Evolutionary conservation across 441 rosid genomes (phyloP).

Genomic region (Omphalea diandra): DNA sequence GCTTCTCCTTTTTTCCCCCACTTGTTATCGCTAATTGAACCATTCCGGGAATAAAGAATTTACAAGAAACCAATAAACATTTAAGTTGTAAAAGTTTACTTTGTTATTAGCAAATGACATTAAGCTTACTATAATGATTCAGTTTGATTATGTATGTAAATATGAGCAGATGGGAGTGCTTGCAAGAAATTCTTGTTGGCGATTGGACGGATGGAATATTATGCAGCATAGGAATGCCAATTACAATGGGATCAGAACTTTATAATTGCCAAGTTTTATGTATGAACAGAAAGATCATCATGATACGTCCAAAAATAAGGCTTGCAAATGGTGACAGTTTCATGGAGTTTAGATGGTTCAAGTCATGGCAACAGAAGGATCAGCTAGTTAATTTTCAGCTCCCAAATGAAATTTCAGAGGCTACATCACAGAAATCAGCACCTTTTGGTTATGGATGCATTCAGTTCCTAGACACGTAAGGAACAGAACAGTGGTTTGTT

Average conservation of each 20-base stretch:
- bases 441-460: constrained; percentile 91
- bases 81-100: not conserved
- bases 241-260: constrained; percentile 82
- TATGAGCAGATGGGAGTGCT: constrained; percentile 81
- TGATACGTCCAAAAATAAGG: constrained; percentile 94
- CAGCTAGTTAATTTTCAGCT: constrained; percentile 77
- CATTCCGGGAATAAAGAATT: not conserved
- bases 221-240: constrained; percentile 97
- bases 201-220: constrained; percentile 84
- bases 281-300: constrained; percentile 68
- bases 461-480: constrained; percentile 87
- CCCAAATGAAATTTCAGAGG: constrained; percentile 66
- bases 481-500: not conserved
- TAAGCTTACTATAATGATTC: not conserved
- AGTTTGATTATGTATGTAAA: not conserved
- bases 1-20: no score
- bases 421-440: constrained; percentile 62
- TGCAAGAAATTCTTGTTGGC: constrained; percentile 74
- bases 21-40: not conserved
- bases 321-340: constrained; percentile 92
- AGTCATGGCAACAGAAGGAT: constrained; percentile 75
- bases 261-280: constrained; percentile 94
- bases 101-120: not conserved
- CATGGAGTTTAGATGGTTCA: constrained; percentile 91
- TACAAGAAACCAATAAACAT: not conserved